Evolutionary conservation across 1,284 basidiomycete species (phyloP).

Genomic region (Cryptococcus floricola): DNA sequence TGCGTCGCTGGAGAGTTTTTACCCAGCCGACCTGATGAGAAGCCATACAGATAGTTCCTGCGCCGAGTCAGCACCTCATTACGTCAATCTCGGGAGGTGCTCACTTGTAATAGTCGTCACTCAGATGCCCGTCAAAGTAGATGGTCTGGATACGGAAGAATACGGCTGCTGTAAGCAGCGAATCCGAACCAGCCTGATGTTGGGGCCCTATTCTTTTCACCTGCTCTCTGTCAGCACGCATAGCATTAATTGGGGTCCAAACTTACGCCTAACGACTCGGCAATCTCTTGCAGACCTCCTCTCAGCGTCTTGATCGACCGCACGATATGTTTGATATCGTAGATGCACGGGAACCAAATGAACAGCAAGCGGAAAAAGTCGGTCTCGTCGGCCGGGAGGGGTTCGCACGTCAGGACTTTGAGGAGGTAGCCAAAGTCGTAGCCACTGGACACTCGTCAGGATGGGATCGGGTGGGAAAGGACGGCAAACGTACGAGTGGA

Average conservation of each 20-base stretch:
- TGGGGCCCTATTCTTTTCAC: slow-evolving; percentile 85
- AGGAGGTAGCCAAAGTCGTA: slow-evolving; percentile 99
- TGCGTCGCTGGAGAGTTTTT: slow-evolving; percentile 20
- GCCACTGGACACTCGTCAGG: slow-evolving; percentile 59
- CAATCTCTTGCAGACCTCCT: slow-evolving; percentile 92
- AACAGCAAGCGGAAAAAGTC: slow-evolving; percentile 84
- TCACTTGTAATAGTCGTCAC: slow-evolving; percentile 58
- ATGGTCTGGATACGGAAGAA: slow-evolving; percentile 94
- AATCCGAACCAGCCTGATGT: slow-evolving; percentile 95
- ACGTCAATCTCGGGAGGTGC: slow-evolving; percentile 2
- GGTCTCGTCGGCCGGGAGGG: slow-evolving; percentile 82
- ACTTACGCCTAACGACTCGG: slow-evolving; percentile 77
- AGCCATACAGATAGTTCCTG: slow-evolving; percentile 48
- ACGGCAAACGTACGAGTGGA: slow-evolving; percentile 75
- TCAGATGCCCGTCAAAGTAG: slow-evolving; percentile 83
- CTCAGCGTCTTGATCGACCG: slow-evolving; percentile 81
- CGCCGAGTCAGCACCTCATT: background rate
- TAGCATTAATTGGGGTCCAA: no score
- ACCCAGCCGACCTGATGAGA: slow-evolving; percentile 38
- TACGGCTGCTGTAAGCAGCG: slow-evolving; percentile 82
- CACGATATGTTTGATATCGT: slow-evolving; percentile 98
- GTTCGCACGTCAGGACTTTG: slow-evolving; percentile 84
- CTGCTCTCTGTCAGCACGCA: slow-evolving; percentile 48
- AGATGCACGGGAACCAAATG: slow-evolving; percentile 94
- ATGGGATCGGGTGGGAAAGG: background rate